These are phyloP conservation scores for Aspergillus brunneoviolaceus DNA, from an alignment of 2,329 filamentous ascomycete species.

Conservation along the genomic window DNA sequence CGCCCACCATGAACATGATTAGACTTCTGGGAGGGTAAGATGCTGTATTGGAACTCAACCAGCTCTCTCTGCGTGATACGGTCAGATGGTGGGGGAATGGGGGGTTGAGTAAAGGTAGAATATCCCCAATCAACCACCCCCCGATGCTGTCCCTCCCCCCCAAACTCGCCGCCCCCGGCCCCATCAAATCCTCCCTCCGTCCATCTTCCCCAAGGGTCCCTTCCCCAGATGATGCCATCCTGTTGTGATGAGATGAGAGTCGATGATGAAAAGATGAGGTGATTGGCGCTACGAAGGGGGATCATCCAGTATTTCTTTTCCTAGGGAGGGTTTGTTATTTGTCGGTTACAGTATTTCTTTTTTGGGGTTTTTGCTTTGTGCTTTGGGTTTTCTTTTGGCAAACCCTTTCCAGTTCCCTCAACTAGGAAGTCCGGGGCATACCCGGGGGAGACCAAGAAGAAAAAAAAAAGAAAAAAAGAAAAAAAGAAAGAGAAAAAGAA, in stretches of 20 bases:
- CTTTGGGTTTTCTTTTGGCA: background rate
- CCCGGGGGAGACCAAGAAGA: constrained; percentile 10
- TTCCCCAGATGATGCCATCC: constrained; percentile 8
- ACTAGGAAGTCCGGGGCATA: constrained; percentile 17
- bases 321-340: constrained; percentile 1
- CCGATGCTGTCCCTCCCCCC: background rate
- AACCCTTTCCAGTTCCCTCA: constrained; percentile 11
- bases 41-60: constrained; percentile 3
- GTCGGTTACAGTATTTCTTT: background rate
- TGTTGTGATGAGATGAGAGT: background rate
- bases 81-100: constrained; percentile 5
- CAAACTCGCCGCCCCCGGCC: background rate
- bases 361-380: background rate
- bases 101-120: background rate
- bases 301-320: constrained; percentile 7
- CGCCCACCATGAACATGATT: constrained; percentile 3
- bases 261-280: constrained; percentile 9
- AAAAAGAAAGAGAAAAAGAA: background rate
- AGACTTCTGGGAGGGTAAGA: background rate
- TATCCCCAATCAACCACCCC: background rate
- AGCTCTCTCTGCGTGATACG: constrained; percentile 12
- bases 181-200: no score
- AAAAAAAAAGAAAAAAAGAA: background rate
- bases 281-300: constrained; percentile 2
- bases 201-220: background rate